These are phyloP conservation scores for Solanum chmielewskii DNA, from an alignment of 257 asterid species.

Conservation along the genomic window DNA sequence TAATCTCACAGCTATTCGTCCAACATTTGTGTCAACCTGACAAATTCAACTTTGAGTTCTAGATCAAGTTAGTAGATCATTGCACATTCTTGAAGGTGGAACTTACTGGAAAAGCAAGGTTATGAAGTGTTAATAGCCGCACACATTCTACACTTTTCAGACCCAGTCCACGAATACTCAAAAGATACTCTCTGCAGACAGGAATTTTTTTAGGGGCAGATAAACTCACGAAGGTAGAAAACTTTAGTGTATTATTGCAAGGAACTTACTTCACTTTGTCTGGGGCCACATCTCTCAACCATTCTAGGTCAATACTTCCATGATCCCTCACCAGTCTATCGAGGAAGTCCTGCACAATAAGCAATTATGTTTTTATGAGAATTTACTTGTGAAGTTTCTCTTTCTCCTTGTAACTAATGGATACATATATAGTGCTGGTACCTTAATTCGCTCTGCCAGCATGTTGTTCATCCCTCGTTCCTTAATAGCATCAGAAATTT, in stretches of 20 bases:
- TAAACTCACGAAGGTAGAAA: background rate
- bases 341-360: constrained; percentile 70
- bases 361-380: constrained; percentile 1
- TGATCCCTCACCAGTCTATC: constrained; percentile 70
- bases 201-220: constrained; percentile 1
- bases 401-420: background rate
- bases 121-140: constrained; percentile 83
- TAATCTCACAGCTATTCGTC: constrained; percentile 89
- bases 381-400: background rate
- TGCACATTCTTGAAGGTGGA: constrained; percentile 6
- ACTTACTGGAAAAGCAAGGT: constrained; percentile 95
- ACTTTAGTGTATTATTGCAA: background rate
- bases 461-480: constrained; percentile 49
- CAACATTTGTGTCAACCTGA: constrained; percentile 97
- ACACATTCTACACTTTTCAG: constrained; percentile 94
- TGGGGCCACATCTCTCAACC: constrained; percentile 79
- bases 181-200: constrained; percentile 73
- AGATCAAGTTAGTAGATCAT: constrained; percentile 3
- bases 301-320: constrained; percentile 79
- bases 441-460: constrained; percentile 71
- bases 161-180: constrained; percentile 84
- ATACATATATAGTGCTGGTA: background rate
- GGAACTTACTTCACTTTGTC: constrained; percentile 68
- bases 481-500: constrained; percentile 25
- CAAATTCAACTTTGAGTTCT: constrained; percentile 12